Evolutionary conservation across 2,329 filamentous ascomycete species (phyloP).

Genomic region (Talaromyces piceae): DNA sequence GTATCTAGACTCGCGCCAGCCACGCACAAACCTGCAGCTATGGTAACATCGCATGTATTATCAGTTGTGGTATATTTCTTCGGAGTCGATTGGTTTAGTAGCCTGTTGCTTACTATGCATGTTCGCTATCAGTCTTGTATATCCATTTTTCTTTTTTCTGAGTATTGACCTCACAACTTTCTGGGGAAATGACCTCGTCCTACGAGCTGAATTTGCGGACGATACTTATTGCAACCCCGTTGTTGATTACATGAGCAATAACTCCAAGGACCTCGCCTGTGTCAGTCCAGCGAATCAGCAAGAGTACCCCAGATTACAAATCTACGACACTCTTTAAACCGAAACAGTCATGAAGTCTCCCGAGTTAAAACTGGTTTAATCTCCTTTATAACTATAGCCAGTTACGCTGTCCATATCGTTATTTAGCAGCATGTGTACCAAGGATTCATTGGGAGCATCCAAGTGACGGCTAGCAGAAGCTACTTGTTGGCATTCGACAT

Average conservation of each 20-base stretch:
- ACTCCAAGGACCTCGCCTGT: no score
- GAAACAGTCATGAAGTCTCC: no score
- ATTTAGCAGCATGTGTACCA: no score
- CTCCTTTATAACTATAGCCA: no score
- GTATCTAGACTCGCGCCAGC: constrained; percentile 6
- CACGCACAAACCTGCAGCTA: neutral
- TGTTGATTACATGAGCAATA: neutral
- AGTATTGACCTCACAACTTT: neutral
- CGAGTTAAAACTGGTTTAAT: no score
- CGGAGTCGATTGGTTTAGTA: constrained; percentile 1
- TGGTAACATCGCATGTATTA: constrained; percentile 9
- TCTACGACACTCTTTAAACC: no score
- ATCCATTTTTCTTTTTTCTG: neutral
- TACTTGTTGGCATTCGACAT: no score
- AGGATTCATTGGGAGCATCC: no score
- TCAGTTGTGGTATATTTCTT: constrained; percentile 9
- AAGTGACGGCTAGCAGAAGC: no score
- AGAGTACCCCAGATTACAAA: no score
- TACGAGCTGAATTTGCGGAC: neutral
- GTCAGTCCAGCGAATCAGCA: no score
- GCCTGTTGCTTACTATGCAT: neutral
- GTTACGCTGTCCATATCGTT: no score
- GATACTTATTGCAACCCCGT: neutral
- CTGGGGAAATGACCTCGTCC: neutral
- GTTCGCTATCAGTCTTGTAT: neutral